These are phyloP conservation scores for Dipteronia sinensis DNA, from an alignment of 345 rosid genomes.

Conservation along the genomic window DNA sequence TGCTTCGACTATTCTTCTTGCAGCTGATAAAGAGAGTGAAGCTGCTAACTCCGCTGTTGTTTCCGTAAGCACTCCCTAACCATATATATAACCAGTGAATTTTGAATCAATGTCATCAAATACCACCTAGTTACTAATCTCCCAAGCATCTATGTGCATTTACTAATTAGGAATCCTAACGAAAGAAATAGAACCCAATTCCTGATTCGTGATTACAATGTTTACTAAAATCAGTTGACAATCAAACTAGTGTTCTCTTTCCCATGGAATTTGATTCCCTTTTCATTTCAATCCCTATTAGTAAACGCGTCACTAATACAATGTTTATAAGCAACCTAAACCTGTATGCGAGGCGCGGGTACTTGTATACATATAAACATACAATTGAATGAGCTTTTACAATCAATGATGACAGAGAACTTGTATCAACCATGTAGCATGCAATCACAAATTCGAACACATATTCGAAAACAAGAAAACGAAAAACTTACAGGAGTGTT, in stretches of 20 bases:
- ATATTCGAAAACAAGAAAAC: neutral
- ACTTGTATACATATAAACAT: neutral
- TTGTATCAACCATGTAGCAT: neutral
- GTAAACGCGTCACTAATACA: neutral
- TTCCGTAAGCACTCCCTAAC: slow-evolving; percentile 94
- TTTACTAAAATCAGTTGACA: too few species aligned
- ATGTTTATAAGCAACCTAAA: too few species aligned
- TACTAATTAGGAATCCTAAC: too few species aligned
- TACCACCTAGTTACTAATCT: neutral
- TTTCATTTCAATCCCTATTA: too few species aligned
- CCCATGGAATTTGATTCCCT: too few species aligned
- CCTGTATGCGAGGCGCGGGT: too few species aligned
- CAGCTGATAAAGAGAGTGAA: slow-evolving; percentile 84
- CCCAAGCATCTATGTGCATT: neutral
- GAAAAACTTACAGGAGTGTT: slow-evolving; percentile 79
- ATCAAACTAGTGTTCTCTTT: too few species aligned
- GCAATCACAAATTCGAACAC: neutral
- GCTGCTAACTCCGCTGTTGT: slow-evolving; percentile 97
- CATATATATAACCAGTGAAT: slow-evolving; percentile 13
- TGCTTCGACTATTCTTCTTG: slow-evolving; percentile 96
- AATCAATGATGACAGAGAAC: neutral
- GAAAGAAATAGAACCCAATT: too few species aligned
- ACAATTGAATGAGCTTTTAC: neutral
- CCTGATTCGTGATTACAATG: too few species aligned
- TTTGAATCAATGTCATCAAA: slow-evolving; percentile 9